Evolutionary conservation across 2,329 filamentous ascomycete genomes (phyloP), one percentile per base, ranked within the genome.

Genomic region (Hysterium pulicare): DNA sequence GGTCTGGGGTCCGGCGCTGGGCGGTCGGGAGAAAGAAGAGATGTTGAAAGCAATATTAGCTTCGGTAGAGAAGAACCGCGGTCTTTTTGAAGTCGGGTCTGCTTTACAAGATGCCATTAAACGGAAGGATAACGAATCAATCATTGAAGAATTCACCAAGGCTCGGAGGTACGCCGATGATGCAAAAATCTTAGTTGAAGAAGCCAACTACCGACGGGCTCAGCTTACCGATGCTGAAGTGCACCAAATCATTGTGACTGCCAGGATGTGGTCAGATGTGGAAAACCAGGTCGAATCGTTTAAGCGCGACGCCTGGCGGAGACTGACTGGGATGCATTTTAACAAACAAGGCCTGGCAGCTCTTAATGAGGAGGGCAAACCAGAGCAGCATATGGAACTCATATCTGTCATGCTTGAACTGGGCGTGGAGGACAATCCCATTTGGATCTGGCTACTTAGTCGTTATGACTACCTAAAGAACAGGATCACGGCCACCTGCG

Each of bases 251-350:
- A 74, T 98, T 34, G 78, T 95, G 35, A 90, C 90, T 6, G 90
- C 86, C 5, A 82, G 90, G 38, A 94, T 98, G 85, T 98, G 93
- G 93, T 79, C 87, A 49, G 90, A 96, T 63, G 87, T 96, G 8
- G 86, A 94, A 48, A 81, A 87, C 35, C 91, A 96, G 57, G 83
- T 96, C 16, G 83, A 90, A 49, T 68, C 73, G 2, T 94, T 97
- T 71, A 97, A 96, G 70, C 79, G 87, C 10, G 89, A 95, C 43
- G 74, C 94, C 6, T 97, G 93, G 90, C 84, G 84, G 58, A 83
- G 81, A 52, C 74, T 98, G 38, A 82, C 84, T 30, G 80, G 82
- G 26, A 77, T 84, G 8, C 84, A 90, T 41, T 69, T 68, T 40
- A 51, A 71, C 59, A 73, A 75, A 51, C 61, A 77, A 57, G n/a